Conservation (phyloP, 805 yeast species). For the Candida silvicultrix region DNA sequence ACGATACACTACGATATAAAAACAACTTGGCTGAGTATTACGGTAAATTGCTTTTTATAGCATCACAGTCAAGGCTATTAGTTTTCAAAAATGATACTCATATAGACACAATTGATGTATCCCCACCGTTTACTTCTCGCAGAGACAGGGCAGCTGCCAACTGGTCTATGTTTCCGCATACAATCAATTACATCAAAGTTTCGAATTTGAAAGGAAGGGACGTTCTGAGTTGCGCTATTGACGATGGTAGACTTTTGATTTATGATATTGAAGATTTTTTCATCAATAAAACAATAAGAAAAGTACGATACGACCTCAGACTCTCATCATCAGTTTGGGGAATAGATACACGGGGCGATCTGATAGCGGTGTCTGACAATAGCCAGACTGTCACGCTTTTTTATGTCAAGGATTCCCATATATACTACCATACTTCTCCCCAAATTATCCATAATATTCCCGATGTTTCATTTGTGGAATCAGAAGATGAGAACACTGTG, state of each 20-base stretch:
- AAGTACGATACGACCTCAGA: constrained; percentile 25
- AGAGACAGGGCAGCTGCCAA: constrained; percentile 38
- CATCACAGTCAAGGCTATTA: constrained; percentile 6
- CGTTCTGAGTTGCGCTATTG: constrained; percentile 43
- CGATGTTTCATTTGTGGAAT: constrained; percentile 33
- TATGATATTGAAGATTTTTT: constrained; percentile 28
- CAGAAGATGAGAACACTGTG: constrained; percentile 14
- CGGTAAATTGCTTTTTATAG: constrained; percentile 7
- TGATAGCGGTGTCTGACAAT: constrained; percentile 50
- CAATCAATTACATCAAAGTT: constrained; percentile 44
- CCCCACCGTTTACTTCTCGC: constrained; percentile 10
- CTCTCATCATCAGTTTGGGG: constrained; percentile 58
- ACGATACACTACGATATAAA: constrained; percentile 7
- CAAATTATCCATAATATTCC: constrained; percentile 52
- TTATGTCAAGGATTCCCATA: constrained; percentile 18
- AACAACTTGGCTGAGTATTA: constrained; percentile 16
- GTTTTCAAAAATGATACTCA: constrained; percentile 6
- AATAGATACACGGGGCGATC: constrained; percentile 35
- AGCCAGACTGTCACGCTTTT: constrained; percentile 39
- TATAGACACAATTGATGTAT: constrained; percentile 3
- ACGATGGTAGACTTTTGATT: constrained; percentile 47
- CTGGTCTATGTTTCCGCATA: constrained; percentile 49
- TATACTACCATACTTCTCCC: constrained; percentile 29
- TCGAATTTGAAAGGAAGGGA: constrained; percentile 31
- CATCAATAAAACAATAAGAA: constrained; percentile 17